Evolutionary conservation across 2,329 filamentous ascomycete species (phyloP).

Genomic region (Arthrobotrys conoides): DNA sequence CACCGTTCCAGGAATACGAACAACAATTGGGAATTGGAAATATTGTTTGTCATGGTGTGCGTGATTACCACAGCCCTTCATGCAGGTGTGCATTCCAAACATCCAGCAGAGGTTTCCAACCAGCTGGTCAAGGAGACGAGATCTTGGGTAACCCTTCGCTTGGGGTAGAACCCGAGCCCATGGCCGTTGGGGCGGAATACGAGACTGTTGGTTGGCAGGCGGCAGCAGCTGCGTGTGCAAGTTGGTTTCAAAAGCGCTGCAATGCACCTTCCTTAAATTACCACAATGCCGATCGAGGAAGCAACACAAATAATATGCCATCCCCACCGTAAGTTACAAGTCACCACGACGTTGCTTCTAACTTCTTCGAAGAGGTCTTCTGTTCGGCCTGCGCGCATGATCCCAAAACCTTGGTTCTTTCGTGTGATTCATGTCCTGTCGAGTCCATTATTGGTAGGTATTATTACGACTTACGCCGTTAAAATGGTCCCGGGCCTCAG

Average conservation of each 20-base stretch:
- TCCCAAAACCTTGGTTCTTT: constrained; percentile 51
- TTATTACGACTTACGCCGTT: constrained; percentile 29
- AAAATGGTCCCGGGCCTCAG: constrained; percentile 5
- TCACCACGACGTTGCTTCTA: background rate
- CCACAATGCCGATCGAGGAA: constrained; percentile 33
- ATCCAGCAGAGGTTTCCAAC: constrained; percentile 38
- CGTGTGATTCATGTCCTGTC: background rate
- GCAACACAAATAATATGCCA: constrained; percentile 33
- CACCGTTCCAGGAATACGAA: background rate
- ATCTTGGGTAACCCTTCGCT: constrained; percentile 56
- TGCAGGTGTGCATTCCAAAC: constrained; percentile 18
- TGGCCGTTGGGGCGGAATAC: constrained; percentile 57
- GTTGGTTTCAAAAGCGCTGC: constrained; percentile 42
- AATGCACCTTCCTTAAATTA: constrained; percentile 58
- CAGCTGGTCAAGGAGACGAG: constrained; percentile 43
- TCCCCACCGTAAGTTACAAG: constrained; percentile 1
- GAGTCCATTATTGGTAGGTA: constrained; percentile 9
- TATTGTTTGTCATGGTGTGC: constrained; percentile 20
- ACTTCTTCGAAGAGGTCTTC: background rate
- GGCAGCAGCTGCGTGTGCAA: constrained; percentile 17
- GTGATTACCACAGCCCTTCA: constrained; percentile 5
- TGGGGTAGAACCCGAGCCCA: constrained; percentile 55
- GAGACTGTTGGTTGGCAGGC: constrained; percentile 34
- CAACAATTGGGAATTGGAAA: constrained; percentile 2
- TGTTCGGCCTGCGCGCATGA: constrained; percentile 3